A percentile compares a stretch with the other conserved stretches of the same genome.
Evolutionary conservation across 2,329 filamentous ascomycete species (phyloP).

Genomic region (Xylariaceae sp.): DNA sequence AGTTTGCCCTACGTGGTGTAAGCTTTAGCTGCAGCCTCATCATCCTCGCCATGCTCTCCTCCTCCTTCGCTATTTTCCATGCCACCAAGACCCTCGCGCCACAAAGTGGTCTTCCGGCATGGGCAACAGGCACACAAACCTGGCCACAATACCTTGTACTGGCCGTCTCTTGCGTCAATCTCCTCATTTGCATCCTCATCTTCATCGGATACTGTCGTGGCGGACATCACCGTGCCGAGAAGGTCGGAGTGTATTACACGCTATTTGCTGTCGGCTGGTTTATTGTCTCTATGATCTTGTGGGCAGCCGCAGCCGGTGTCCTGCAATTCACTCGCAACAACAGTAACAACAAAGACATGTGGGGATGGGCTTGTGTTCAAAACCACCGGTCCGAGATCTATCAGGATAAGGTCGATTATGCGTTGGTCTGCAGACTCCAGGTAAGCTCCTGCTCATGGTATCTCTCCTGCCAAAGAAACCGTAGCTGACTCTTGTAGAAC

Average conservation of each 20-base stretch:
- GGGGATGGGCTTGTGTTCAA: slow-evolving; percentile 96
- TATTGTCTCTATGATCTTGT: slow-evolving; percentile 87
- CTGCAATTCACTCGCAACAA: slow-evolving; percentile 74
- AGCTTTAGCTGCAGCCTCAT: slow-evolving; percentile 97
- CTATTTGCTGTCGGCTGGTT: slow-evolving; percentile 92
- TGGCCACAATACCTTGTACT: slow-evolving; percentile 92
- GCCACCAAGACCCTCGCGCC: slow-evolving; percentile 70
- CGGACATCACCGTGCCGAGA: slow-evolving; percentile 84
- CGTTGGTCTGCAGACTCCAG: slow-evolving; percentile 84
- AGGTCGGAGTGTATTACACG: slow-evolving; percentile 92
- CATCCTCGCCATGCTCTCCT: slow-evolving; percentile 81
- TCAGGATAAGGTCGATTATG: slow-evolving; percentile 77
- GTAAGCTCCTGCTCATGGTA: slow-evolving; percentile 37
- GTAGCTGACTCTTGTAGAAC: slow-evolving; percentile 51
- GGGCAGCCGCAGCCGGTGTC: slow-evolving; percentile 79
- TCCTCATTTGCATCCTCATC: slow-evolving; percentile 72
- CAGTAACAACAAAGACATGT: slow-evolving; percentile 79
- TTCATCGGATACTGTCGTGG: slow-evolving; percentile 85
- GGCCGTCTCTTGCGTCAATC: slow-evolving; percentile 72
- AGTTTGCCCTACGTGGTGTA: slow-evolving; percentile 89
- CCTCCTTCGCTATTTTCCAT: slow-evolving; percentile 91
- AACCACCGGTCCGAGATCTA: slow-evolving; percentile 79
- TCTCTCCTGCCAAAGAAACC: too few species aligned
- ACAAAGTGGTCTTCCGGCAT: slow-evolving; percentile 78
- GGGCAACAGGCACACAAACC: slow-evolving; percentile 72